phyloP scores from a whole-genome alignment of 441 rosid genomes.

The Metrosideros polymorpha region DNA sequence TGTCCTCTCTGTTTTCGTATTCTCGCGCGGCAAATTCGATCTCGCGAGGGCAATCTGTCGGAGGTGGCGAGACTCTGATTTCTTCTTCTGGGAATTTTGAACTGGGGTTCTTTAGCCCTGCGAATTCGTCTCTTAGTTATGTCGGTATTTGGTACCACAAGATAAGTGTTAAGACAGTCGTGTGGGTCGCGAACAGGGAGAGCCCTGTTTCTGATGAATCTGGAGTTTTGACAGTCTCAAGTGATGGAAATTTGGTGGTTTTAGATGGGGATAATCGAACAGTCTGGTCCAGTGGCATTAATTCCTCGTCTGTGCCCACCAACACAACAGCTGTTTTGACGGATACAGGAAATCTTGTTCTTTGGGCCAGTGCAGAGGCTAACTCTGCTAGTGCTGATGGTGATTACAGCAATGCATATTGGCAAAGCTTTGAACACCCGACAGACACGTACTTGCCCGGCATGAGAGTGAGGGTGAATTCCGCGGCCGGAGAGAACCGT shows the following conservation, averaged over 20 bases:
- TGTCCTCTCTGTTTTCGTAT: slow-evolving; percentile 15
- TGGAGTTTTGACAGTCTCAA: slow-evolving; percentile 37
- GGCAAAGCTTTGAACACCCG: slow-evolving; percentile 73
- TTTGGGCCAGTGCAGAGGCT: slow-evolving; percentile 15
- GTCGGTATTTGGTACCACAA: slow-evolving; percentile 69
- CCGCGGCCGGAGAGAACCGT: slow-evolving; percentile 29
- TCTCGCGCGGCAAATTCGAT: slow-evolving; percentile 28
- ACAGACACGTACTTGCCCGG: slow-evolving; percentile 59
- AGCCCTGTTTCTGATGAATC: slow-evolving; percentile 30
- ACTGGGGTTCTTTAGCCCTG: slow-evolving; percentile 60
- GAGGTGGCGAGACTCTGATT: slow-evolving; percentile 39
- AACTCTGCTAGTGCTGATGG: neutral
- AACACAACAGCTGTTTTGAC: slow-evolving; percentile 21
- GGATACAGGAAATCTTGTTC: slow-evolving; percentile 36
- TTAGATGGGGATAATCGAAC: slow-evolving; percentile 19
- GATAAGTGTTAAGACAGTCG: slow-evolving; percentile 30
- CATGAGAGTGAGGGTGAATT: slow-evolving; percentile 47
- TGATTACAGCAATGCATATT: slow-evolving; percentile 13
- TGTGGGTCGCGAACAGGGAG: slow-evolving; percentile 82
- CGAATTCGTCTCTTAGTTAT: slow-evolving; percentile 23
- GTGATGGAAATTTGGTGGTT: slow-evolving; percentile 50
- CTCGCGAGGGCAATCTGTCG: slow-evolving; percentile 25
- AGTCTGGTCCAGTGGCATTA: slow-evolving; percentile 42
- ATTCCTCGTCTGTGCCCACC: slow-evolving; percentile 18
- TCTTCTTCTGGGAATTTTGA: slow-evolving; percentile 37